phyloP scores from a whole-genome alignment of 768 basidiomycete species.

The Tricholoma flavovirens region DNA sequence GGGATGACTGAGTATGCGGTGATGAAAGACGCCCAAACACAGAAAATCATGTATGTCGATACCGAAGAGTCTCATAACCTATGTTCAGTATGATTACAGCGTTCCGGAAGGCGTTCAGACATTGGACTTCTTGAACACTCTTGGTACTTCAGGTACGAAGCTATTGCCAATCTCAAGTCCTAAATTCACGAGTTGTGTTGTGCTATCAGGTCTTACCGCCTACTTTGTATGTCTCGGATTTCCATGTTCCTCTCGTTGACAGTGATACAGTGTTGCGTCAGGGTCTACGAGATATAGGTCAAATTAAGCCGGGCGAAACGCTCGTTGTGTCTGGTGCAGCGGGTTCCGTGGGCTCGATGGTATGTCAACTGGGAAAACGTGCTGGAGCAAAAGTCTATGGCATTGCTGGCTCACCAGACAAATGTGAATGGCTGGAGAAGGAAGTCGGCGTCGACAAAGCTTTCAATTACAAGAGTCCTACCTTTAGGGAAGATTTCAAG shows the following conservation, averaged over 20 bases:
- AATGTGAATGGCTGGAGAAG: conserved; percentile 79
- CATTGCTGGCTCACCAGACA: conserved; percentile 80
- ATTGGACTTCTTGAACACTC: conserved; percentile 76
- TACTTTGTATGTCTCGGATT: conserved; percentile 62
- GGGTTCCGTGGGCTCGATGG: conserved; percentile 81
- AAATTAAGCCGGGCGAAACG: conserved; percentile 79
- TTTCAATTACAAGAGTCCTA: conserved; percentile 80
- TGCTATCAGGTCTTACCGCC: conserved; percentile 66
- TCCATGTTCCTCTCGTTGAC: background rate
- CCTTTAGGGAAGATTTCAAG: conserved; percentile 70
- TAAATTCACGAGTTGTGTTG: background rate
- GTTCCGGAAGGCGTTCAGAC: conserved; percentile 52
- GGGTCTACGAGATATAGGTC: conserved; percentile 79
- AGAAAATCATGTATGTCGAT: conserved; percentile 49
- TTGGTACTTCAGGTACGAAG: conserved; percentile 63
- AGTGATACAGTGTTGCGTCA: conserved; percentile 18
- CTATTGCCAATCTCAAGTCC: background rate
- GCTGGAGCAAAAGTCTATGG: conserved; percentile 79
- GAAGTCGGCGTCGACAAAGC: conserved; percentile 80
- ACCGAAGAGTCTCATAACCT: background rate
- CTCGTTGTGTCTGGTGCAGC: conserved; percentile 88
- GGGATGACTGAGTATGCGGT: conserved; percentile 79
- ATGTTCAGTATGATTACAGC: conserved; percentile 24
- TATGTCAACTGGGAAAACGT: conserved; percentile 78
- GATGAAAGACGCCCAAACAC: conserved; percentile 44